Conservation (phyloP, 148 eudicot genomes). For the Vaccinium vitisidaea region DNA sequence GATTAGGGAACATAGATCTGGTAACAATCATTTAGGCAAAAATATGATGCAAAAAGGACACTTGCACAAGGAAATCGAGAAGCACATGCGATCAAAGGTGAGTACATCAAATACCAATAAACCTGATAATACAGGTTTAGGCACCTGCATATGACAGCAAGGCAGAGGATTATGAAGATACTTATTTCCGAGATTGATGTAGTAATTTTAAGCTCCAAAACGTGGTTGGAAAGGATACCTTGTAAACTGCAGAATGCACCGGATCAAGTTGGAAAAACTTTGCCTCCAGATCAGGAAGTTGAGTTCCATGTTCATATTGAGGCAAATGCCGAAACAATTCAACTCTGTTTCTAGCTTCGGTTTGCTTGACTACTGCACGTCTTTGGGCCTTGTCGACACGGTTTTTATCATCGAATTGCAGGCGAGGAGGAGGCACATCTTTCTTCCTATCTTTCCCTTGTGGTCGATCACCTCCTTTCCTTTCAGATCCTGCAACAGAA, state of each 20-base stretch:
- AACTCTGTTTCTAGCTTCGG: slow-evolving; percentile 75
- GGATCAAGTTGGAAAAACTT: slow-evolving; percentile 59
- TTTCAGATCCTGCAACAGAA: slow-evolving; percentile 48
- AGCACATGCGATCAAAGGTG: neutral
- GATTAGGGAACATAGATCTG: neutral
- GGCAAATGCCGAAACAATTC: slow-evolving; percentile 88
- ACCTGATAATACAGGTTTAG: neutral
- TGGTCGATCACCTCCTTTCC: slow-evolving; percentile 59
- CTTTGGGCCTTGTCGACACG: slow-evolving; percentile 85
- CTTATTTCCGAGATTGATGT: neutral
- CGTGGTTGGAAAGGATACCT: slow-evolving; percentile 41
- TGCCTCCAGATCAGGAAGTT: slow-evolving; percentile 66
- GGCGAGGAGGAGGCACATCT: slow-evolving; percentile 74
- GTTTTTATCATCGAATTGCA: slow-evolving; percentile 86
- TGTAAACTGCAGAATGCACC: slow-evolving; percentile 87
- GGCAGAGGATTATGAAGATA: neutral
- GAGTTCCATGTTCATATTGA: slow-evolving; percentile 82
- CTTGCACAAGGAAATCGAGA: neutral
- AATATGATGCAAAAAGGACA: neutral
- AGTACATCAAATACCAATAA: neutral
- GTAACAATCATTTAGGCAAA: neutral
- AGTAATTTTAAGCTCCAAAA: neutral
- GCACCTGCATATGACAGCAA: neutral
- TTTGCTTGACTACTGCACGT: slow-evolving; percentile 67
- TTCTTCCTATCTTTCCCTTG: slow-evolving; percentile 80